Percentiles rank a stretch among this genome's conserved stretches.
These are phyloP conservation scores for Aspergillus niger DNA, from an alignment of 2,329 filamentous ascomycete species.

Conservation along the genomic window DNA sequence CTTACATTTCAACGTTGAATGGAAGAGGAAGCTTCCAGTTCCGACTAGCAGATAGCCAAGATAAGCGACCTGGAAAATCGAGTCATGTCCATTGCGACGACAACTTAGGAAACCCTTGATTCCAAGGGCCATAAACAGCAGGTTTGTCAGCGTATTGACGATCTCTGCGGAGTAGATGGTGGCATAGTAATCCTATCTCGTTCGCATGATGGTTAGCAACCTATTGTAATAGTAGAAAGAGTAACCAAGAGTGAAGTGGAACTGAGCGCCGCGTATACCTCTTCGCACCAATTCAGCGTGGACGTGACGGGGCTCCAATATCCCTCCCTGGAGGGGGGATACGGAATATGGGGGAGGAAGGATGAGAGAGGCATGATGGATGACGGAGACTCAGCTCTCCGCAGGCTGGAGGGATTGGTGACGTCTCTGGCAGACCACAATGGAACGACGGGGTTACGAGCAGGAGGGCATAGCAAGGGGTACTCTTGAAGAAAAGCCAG, in stretches of 20 bases:
- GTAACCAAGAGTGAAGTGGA: not conserved
- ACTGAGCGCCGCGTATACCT: slow-evolving; percentile 51
- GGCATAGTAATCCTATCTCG: slow-evolving; percentile 69
- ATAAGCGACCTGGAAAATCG: slow-evolving; percentile 71
- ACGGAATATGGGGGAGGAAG: slow-evolving; percentile 38
- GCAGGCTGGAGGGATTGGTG: slow-evolving; percentile 3
- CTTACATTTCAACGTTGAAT: slow-evolving; percentile 64
- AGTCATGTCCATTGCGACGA: slow-evolving; percentile 69
- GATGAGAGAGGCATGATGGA: slow-evolving; percentile 32
- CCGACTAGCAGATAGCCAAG: slow-evolving; percentile 64
- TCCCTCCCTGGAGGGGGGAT: slow-evolving; percentile 54
- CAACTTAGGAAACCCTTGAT: slow-evolving; percentile 75
- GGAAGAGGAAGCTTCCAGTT: slow-evolving; percentile 64
- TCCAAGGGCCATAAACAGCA: slow-evolving; percentile 78
- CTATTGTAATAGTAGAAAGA: not conserved
- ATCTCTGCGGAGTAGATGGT: slow-evolving; percentile 76
- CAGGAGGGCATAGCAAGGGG: not conserved
- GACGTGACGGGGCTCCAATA: slow-evolving; percentile 72
- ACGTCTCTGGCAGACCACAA: slow-evolving; percentile 2
- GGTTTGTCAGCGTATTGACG: slow-evolving; percentile 78
- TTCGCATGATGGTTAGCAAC: slow-evolving; percentile 9
- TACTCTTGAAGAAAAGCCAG: not conserved
- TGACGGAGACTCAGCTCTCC: slow-evolving; percentile 15
- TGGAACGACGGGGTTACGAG: not conserved
- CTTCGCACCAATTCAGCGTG: slow-evolving; percentile 79